Base-by-base conservation (phyloP, 1,139 yeast species). In the Magnusiomyces sp. region DNA sequence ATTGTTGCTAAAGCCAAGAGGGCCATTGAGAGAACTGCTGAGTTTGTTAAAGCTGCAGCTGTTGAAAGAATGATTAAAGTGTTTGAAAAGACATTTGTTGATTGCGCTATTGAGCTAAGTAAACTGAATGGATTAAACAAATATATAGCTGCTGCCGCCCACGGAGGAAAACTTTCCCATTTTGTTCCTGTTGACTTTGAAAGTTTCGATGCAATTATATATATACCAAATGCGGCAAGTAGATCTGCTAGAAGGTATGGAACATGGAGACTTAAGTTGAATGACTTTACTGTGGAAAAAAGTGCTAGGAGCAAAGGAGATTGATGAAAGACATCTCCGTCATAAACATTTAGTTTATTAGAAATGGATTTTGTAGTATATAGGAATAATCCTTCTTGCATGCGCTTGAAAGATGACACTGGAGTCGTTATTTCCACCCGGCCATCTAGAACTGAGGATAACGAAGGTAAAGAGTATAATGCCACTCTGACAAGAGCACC, bases 321-420 rank as follows among this genome's bases (percentile, higher is more conserved):
- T 54, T 88, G 95, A 64, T 89, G 94, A 45, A 84, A 87, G 32
- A 87, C 81, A 1, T 95, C 95, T 17, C 95, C 95, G 53, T 79
- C 80, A 60, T 89, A 90, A 5, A 90, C 79, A 52, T 82, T 75
- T 46, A 83, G 72, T 13, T 74, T 74, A 55, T 80, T 76, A n/a
- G 72, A 43, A 19, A 43, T 43, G 14, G 46, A 33, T 16, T 14
- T 33, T 13, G 46, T 19, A 65, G 43, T 43, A 51, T 79, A 68
- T 55, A 86, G 76, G 62, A 77, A 89, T 44, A 88, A 72, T 9
- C 97, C 96, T 64, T 92, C 98, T 60, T 77, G 72, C 46, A 94
- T 59, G n/a, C 77, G 68, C 52, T 71, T 74, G 65, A 74, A 83
- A 39, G 94, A 83, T 49, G 82, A 76, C 17, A 83, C 71, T 0